Conservation (phyloP, 352 stramenopile genomes). For the Phytophthora citrophthora region DNA sequence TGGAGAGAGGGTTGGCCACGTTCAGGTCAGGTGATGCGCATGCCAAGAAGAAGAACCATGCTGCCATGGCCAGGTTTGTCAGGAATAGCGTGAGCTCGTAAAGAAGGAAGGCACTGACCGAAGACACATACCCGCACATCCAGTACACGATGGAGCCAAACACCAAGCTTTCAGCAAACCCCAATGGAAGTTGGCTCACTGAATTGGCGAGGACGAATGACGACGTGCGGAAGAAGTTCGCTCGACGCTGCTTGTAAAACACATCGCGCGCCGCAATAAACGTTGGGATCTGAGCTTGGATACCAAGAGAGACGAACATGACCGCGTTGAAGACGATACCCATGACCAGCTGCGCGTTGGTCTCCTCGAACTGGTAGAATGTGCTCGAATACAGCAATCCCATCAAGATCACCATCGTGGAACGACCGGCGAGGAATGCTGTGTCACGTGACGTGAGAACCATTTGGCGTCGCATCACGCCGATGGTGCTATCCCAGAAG, state of each 20-base stretch:
- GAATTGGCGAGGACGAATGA: slow-evolving; percentile 64
- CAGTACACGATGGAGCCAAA: slow-evolving; percentile 87
- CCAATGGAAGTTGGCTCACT: slow-evolving; percentile 40
- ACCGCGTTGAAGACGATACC: slow-evolving; percentile 75
- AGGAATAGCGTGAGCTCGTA: slow-evolving; percentile 45
- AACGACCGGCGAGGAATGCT: slow-evolving; percentile 36
- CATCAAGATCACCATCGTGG: slow-evolving; percentile 47
- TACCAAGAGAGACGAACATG: slow-evolving; percentile 72
- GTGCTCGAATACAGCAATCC: slow-evolving; percentile 39
- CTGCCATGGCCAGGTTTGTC: slow-evolving; percentile 35
- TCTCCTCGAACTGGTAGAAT: slow-evolving; percentile 50
- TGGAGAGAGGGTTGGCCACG: slow-evolving; percentile 26
- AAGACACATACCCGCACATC: slow-evolving; percentile 62
- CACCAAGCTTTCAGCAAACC: slow-evolving; percentile 57
- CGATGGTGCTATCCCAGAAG: slow-evolving; percentile 31
- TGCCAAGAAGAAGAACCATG: slow-evolving; percentile 30
- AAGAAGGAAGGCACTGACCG: slow-evolving; percentile 35
- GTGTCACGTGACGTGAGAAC: slow-evolving; percentile 44
- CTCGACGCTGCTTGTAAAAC: slow-evolving; percentile 83
- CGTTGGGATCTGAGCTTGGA: slow-evolving; percentile 65
- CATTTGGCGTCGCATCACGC: slow-evolving; percentile 45
- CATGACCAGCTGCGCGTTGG: slow-evolving; percentile 51
- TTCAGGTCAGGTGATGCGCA: slow-evolving; percentile 25
- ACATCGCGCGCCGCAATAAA: slow-evolving; percentile 61
- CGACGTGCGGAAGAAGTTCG: slow-evolving; percentile 79